Conservation (phyloP, 768 basidiomycete species). For the Amanita thiersii region DNA sequence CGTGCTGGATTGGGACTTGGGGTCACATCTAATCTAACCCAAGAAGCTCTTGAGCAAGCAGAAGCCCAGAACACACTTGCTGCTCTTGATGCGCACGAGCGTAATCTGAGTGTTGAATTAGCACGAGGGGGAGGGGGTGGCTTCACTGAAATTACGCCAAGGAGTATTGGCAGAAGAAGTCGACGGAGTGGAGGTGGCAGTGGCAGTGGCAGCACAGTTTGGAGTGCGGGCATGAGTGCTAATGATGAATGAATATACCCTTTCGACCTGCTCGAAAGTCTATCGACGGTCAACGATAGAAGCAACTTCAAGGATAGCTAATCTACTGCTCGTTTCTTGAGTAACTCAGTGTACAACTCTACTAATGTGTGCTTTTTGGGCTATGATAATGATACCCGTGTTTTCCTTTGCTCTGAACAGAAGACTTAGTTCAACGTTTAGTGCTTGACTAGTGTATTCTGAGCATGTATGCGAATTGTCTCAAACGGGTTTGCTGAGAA, state of each 20-base stretch:
- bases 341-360: no score
- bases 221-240: constrained; percentile 79
- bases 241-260: constrained; percentile 33
- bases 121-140: constrained; percentile 66
- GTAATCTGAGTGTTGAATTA: constrained; percentile 61
- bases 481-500: constrained; percentile 67
- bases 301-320: no score
- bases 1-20: constrained; percentile 25
- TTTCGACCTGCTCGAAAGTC: not conserved
- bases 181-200: constrained; percentile 56
- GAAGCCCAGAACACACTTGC: constrained; percentile 72
- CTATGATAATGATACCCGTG: no score
- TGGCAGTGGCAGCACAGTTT: constrained; percentile 72
- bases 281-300: no score
- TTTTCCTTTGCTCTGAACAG: not conserved
- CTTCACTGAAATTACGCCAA: constrained; percentile 67
- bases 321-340: no score
- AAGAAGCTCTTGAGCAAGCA: constrained; percentile 70
- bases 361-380: no score
- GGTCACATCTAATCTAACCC: constrained; percentile 44
- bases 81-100: constrained; percentile 75
- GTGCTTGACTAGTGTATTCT: constrained; percentile 66
- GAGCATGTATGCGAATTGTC: constrained; percentile 71
- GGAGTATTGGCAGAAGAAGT: constrained; percentile 49
- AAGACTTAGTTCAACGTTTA: constrained; percentile 9